Evolutionary conservation across 2,329 filamentous ascomycete species (phyloP), one percentile per base, ranked within the genome.

Genomic region (Fusarium sp.): DNA sequence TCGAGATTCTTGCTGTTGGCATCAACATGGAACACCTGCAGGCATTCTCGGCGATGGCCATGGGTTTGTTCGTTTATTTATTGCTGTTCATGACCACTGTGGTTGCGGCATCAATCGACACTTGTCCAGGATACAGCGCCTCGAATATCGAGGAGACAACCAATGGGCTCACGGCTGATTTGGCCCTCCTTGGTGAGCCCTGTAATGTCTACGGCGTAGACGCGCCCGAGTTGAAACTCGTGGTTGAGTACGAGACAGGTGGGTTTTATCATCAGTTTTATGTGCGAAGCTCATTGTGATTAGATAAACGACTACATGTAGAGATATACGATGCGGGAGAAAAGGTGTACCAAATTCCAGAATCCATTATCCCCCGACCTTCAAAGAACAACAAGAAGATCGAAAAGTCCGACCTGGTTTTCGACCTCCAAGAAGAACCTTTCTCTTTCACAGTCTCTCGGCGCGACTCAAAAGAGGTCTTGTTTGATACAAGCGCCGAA

Each of bases 141-240:
- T 18, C 39, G 0, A 65, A 65, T 18, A 30, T 65, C 20, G 18
- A 65, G 9, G 32, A 58, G 8, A 35, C 37, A 1, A 18, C 30
- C 5, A 27, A 41, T 34, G 52, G 54, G 18, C 52, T 65, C 27
- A 60, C 63, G 2, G 63, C 63, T 5, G 52, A 65, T 25, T 23
- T 65, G 13, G 25, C 27, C 3, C 14, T 65, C 4, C 23, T 25
- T n/a, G 63, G 39, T 18, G 25, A 60, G 18, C 52, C 52, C 3
- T 65, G 63, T 14, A 34, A 65, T 48, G 63, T 59, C 18, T 65
- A 50, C 35, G 63, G 63, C 13, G 11, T 35, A 59, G 63, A 65
- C 32, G 16, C 58, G 11, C 14, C 7, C 3, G 54, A 65, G 9
- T 41, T 65, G 16, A 59, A 59, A n/a, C 50, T 65, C 20, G 39